Evolutionary conservation across 2,329 filamentous ascomycete species (phyloP).

Genomic region (Fusarium albidum): DNA sequence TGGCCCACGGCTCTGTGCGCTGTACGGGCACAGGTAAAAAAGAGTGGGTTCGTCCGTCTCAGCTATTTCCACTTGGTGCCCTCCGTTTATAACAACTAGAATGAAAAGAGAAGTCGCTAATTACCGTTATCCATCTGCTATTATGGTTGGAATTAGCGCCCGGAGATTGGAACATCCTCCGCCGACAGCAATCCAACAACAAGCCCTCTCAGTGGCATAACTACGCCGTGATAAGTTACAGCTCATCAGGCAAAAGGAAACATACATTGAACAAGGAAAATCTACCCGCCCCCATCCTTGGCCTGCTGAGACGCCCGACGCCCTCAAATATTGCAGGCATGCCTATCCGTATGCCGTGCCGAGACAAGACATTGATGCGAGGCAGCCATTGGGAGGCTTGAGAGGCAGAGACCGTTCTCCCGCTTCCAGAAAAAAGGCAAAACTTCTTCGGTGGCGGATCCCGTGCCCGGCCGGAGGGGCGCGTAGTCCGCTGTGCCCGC

Average conservation of each 20-base stretch:
- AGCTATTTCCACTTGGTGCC: no score
- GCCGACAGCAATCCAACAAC: no score
- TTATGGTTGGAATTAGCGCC: background rate
- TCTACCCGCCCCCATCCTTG: background rate
- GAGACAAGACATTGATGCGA: background rate
- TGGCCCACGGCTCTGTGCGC: no score
- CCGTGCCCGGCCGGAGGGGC: conserved; percentile 10
- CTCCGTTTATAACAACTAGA: no score
- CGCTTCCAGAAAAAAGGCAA: conserved; percentile 26
- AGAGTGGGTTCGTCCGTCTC: background rate
- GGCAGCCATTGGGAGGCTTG: no score
- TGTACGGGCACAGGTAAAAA: no score
- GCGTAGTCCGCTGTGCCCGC: background rate
- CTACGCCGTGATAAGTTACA: no score
- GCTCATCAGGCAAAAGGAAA: background rate
- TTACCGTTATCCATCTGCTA: background rate
- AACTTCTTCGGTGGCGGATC: conserved; percentile 21
- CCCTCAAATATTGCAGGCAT: background rate
- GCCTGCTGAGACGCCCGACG: background rate
- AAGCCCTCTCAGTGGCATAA: no score
- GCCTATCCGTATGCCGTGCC: conserved; percentile 4
- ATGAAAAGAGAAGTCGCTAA: background rate
- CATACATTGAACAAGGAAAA: background rate
- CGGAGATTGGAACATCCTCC: background rate
- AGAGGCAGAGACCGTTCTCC: background rate